Conservation (phyloP, 2,329 filamentous ascomycete species). For the Acarospora socialis region DNA sequence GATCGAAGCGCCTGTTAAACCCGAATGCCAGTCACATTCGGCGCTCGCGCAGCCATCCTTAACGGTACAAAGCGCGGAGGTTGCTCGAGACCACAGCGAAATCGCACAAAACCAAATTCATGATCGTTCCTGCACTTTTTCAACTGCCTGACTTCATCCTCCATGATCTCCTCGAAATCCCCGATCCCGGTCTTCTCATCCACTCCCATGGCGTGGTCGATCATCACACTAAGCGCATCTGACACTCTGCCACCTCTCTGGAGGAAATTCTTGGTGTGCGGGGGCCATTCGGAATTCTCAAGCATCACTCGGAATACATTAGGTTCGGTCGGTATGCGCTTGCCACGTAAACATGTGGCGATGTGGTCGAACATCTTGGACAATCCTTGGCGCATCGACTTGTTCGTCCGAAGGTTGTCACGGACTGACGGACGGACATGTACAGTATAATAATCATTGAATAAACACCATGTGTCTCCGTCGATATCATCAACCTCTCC, state of each 20-base stretch:
- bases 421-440: conserved; percentile 16
- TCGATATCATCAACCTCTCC: conserved; percentile 13
- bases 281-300: conserved; percentile 17
- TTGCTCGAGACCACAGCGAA: too few species aligned
- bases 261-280: conserved; percentile 20
- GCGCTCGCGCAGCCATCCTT: too few species aligned
- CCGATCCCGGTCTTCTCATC: conserved; percentile 20
- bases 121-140: too few species aligned
- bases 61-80: too few species aligned
- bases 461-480: conserved; percentile 12
- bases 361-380: conserved; percentile 21
- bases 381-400: conserved; percentile 23
- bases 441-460: conserved; percentile 11
- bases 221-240: conserved; percentile 17
- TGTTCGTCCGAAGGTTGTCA: conserved; percentile 22
- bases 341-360: conserved; percentile 15
- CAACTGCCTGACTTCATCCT: too few species aligned
- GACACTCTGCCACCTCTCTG: conserved; percentile 19
- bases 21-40: too few species aligned
- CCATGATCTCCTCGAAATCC: too few species aligned
- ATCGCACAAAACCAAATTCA: too few species aligned
- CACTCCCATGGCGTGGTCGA: conserved; percentile 17
- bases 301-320: conserved; percentile 16
- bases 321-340: conserved; percentile 14
- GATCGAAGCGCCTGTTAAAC: too few species aligned